Evolutionary conservation across 169 alveolate genomes (phyloP), one percentile per base, ranked within the genome.

Genomic region (Plasmodium chabaudi): DNA sequence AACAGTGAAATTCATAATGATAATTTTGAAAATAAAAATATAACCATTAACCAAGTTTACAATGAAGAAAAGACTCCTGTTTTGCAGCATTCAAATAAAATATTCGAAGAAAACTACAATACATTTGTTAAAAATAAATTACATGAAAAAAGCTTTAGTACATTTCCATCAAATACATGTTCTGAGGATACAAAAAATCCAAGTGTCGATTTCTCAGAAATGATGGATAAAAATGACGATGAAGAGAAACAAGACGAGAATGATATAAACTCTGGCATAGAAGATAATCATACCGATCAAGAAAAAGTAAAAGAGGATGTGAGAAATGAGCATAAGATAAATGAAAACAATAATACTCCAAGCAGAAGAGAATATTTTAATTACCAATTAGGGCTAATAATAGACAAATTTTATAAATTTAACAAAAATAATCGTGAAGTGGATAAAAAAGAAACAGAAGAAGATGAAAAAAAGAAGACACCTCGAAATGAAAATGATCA

Each of bases 311-410:
- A 56, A 46, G 56, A 56, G 12, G 15, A 51, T 25, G 7, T 42
- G 12, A 7, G 49, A 13, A 73, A 23, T 10, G 63, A 75, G 15
- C 34, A 23, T 0, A 49, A 75, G 49, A 47, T 25, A 42, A 75
- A 75, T 17, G 42, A 34, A 34, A 34, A 34, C 42, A 34, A 34
- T 34, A 3, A 34, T 34, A 34, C 7, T 34, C 4, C 0, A 34
- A 34, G 5, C 5, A 34, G 4, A 34, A 0, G 7, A 3, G 42
- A 34, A 34, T 75, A 75, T 57, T 75, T 75, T 44, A 75, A 57
- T 69, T 47, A 65, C 56, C 63, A 75, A 25, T 17, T 64, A 23
- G 27, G 19, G 27, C 27, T 39, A 9, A 49, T 75, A 64, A 75
- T 63, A 44, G 13, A 55, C 13, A 75, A 63, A 55, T 63, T 63